Evolutionary conservation across 495 filamentous ascomycete species (phyloP), one percentile per base, ranked within the genome.

Genomic region (Neurospora sp.): DNA sequence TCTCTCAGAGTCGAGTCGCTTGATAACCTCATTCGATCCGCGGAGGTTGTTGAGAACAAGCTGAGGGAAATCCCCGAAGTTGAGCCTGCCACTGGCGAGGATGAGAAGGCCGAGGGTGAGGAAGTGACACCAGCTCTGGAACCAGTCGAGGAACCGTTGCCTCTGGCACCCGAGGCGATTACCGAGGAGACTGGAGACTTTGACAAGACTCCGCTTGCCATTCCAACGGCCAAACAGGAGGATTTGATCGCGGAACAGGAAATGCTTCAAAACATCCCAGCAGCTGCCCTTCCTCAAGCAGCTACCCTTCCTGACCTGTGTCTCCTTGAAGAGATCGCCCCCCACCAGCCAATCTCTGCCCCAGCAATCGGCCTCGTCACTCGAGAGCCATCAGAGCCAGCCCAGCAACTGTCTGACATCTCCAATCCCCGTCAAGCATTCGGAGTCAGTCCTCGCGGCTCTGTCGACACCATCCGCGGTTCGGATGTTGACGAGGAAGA

Each of bases 391-490:
- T 27, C 40, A 70, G 62, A 18, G 72, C 44, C 48, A 70, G 18
- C 35, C 70, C 20, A n/a, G 70, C 72, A 46, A 71, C 7, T 16
- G 72, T 46, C 12, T 54, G 70, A n/a, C 54, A 39, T 70, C 41
- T 40, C 23, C 41, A 48, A 12, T 16, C 18, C 59, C 18, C 37
- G 12, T 23, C 71, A 70, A 31, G 41, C 38, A 66, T 23, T 44
- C 18, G 20, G 39, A 6, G 69, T 40, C 12, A 46, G 37, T 31
- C 48, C 59, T 42, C 76, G 76, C 41, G 73, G 72, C 48, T 78
- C 76, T 14, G 78, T 79, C 40, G 78, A 79, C 20, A 76, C 76
- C 3, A 39, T 72, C 69, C 77, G 75, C 14, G 69, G 69, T 4
- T 74, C 71, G 12, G 42, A 44, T 40, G 71, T 71, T 39, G 39